Evolutionary conservation across 805 yeast species (phyloP), one percentile per base, ranked within the genome.

Genomic region (Metschnikowia chrysomelidarum): DNA sequence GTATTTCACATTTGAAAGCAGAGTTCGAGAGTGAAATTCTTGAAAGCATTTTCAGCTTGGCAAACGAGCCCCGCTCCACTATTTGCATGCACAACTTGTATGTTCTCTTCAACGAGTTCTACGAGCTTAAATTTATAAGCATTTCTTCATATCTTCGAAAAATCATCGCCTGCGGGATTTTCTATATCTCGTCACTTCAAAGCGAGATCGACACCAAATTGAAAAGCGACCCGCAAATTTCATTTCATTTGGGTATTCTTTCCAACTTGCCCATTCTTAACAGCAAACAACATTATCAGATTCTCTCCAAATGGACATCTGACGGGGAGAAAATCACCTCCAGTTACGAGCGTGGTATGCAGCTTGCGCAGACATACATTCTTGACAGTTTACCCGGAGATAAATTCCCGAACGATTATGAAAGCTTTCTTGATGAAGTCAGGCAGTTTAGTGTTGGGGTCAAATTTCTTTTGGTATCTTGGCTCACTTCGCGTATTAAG

Each of bases 141-240:
- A 65, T 80, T 11, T 77, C 83, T 1, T 72, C 83, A 1, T 91
- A 91, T 51, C 67, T 89, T 38, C 67, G 97, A 50, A 77, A 80
- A 47, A 63, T 89, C 23, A 88, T 91, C 28, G 87, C 96, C 7
- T 80, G 93, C 1, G 98, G 97, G 4, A 68, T 87, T 1, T 75
- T 89, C 29, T 87, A 84, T 57, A 57, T 78, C 9, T 43, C 54
- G 3, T 61, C 68, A 3, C 69, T 75, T 6, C 74, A 50, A 19
- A 43, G 43, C 7, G 48, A 51, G 2, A 37, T 20, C 9, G 18
- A 27, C 6, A 18, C 32, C 1, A 34, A 31, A 23, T n/a, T 16
- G 7, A 27, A 38, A 5, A 28, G 19, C 3, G 41, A 44, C 20
- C 40, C 45, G 3, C 54, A 49, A 31, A 49, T 61, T 4, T 45